Conservation (phyloP, 345 rosid genomes). For the Heritiera fomes region DNA sequence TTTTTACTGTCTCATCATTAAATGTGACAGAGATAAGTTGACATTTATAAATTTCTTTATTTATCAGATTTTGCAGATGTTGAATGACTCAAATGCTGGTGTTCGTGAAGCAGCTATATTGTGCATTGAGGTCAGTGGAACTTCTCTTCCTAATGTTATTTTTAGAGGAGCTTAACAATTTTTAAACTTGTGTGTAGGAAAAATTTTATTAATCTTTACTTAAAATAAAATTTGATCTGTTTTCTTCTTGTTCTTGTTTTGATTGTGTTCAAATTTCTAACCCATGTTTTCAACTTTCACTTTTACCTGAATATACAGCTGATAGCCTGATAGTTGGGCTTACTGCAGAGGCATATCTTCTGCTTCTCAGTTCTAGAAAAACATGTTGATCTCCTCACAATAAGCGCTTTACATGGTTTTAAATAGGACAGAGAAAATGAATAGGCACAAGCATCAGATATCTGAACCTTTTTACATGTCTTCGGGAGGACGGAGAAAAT, state of each 20-base stretch:
- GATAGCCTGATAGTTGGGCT: background rate
- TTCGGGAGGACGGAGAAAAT: background rate
- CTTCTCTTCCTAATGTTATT: background rate
- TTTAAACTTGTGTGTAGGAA: background rate
- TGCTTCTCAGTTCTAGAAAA: background rate
- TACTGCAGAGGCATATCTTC: background rate
- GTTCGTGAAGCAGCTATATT: conserved; percentile 92
- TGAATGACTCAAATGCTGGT: conserved; percentile 81
- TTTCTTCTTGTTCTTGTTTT: background rate
- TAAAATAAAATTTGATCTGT: background rate
- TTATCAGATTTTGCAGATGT: conserved; percentile 84
- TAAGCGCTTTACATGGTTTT: background rate
- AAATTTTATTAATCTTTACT: background rate
- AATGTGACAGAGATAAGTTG: conserved; percentile 1
- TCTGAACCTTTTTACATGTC: background rate
- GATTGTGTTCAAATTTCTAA: background rate
- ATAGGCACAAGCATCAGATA: background rate
- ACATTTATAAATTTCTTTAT: conserved; percentile 14
- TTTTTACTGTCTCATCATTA: conserved; percentile 10
- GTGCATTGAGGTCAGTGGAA: conserved; percentile 78
- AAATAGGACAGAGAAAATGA: background rate
- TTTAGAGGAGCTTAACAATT: background rate
- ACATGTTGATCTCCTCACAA: background rate
- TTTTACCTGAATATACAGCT: background rate
- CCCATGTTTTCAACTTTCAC: background rate